Conservation (phyloP, 169 alveolate species). For the Plasmodium relictum region DNA sequence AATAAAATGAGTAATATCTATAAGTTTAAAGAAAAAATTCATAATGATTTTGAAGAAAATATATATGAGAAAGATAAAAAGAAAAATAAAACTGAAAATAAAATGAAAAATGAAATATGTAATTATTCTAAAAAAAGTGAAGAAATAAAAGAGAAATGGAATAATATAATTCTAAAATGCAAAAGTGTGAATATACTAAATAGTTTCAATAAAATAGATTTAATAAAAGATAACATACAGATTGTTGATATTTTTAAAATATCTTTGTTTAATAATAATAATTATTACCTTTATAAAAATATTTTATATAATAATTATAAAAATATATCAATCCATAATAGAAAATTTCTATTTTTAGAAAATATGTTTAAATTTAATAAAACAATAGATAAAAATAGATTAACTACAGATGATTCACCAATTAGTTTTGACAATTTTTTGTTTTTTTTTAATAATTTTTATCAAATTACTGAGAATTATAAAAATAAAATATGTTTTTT, state of each 20-base stretch:
- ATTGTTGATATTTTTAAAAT: slow-evolving; percentile 48
- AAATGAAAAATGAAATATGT: neutral
- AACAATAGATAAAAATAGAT: neutral
- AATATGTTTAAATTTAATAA: slow-evolving; percentile 29
- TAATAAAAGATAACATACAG: neutral
- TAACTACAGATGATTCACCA: neutral
- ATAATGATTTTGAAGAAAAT: neutral
- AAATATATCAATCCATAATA: slow-evolving; percentile 20
- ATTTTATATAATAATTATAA: slow-evolving; percentile 41
- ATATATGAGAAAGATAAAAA: neutral
- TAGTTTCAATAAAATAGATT: slow-evolving; percentile 9
- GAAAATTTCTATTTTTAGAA: slow-evolving; percentile 24
- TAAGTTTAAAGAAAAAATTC: neutral
- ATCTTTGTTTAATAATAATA: slow-evolving; percentile 5
- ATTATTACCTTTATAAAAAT: slow-evolving; percentile 17
- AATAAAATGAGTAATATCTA: too few species aligned
- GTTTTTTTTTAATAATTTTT: slow-evolving; percentile 40
- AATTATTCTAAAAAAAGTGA: slow-evolving; percentile 1
- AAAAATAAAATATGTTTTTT: slow-evolving; percentile 21
- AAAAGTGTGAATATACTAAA: neutral
- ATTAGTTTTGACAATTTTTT: slow-evolving; percentile 25
- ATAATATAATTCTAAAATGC: neutral
- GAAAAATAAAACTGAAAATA: neutral
- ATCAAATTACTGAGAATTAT: slow-evolving; percentile 24
- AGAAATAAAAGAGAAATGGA: slow-evolving; percentile 20